Base-by-base conservation (phyloP, 2,329 filamentous ascomycete species). In the Talaromyces albobiverticillius region DNA sequence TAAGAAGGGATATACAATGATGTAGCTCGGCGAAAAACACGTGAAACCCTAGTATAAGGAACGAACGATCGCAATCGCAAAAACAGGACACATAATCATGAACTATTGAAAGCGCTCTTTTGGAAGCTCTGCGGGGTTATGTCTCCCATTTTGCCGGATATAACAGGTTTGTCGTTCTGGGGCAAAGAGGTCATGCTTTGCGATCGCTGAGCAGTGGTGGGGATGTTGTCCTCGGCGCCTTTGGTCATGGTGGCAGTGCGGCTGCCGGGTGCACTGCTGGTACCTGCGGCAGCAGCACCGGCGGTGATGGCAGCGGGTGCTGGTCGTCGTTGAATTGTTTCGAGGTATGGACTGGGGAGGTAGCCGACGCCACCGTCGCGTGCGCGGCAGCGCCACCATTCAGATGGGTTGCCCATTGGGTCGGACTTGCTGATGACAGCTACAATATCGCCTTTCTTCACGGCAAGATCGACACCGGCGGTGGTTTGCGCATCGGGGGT, bases 351-450 rank as follows among this genome's bases (percentile, higher is more conserved):
- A 1, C 87, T 85, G 2, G 95, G 94, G 5, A 99, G 80, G 68
- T 97, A 99, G 7, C 94, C 94, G 64, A 96, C 86, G 23, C 90
- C 82, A 43, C 91, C 92, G 68, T 97, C 91, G 57, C 94, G 82
- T 13, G 93, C 88, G 53, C 94, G 83, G 73, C 95, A 99, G 61
- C 88, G 85, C 94, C 94, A 99, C 94, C 94, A 99, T 68, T 99
- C 93, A 50, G 89, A 94, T 4, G 90, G 84, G 63, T 94, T 91
- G 41, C 94, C 94, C 66, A 93, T 83, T 0, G 94, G 94, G 65
- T 99, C 94, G 16, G 85, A 88, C 76, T 96, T 96, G 76, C 87
- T 88, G 52, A 99, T 81, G 1, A 99, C 91, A 23, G 94, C 94
- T 14, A 99, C 92, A 51, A 97, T 85, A 64, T 99, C 94, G 56